These are phyloP conservation scores for Sphaerostilbella broomeana DNA, from an alignment of 2,329 filamentous ascomycete genomes.

Conservation along the genomic window DNA sequence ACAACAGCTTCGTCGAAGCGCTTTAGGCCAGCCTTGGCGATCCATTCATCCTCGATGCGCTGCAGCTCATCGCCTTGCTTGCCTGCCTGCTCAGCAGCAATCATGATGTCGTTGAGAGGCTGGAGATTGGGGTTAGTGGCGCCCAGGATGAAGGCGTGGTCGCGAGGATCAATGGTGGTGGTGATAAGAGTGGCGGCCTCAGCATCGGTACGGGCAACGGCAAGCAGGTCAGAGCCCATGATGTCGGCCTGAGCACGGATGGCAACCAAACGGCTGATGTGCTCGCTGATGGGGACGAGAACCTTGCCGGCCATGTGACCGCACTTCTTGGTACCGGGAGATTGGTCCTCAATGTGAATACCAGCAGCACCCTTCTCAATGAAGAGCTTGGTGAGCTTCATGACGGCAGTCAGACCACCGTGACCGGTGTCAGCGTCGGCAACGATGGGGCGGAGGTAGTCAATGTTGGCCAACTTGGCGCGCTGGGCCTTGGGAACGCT, in stretches of 20 bases:
- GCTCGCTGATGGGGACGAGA: slow-evolving; percentile 90
- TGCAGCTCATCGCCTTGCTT: slow-evolving; percentile 78
- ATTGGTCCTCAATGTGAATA: slow-evolving; percentile 98
- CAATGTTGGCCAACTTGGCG: slow-evolving; percentile 66
- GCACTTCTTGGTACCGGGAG: slow-evolving; percentile 98
- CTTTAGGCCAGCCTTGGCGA: slow-evolving; percentile 68
- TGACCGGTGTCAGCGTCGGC: slow-evolving; percentile 97
- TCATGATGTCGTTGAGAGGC: slow-evolving; percentile 86
- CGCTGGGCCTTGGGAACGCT: slow-evolving; percentile 68
- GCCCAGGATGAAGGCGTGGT: slow-evolving; percentile 90
- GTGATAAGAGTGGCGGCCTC: slow-evolving; percentile 97
- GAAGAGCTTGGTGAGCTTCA: slow-evolving; percentile 99
- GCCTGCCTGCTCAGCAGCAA: slow-evolving; percentile 72
- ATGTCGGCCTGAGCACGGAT: slow-evolving; percentile 98
- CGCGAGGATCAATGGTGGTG: slow-evolving; percentile 89
- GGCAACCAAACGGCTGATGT: slow-evolving; percentile 94
- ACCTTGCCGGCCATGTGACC: slow-evolving; percentile 99
- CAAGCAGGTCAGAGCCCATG: slow-evolving; percentile 88
- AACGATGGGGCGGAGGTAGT: slow-evolving; percentile 93
- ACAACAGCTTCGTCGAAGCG: slow-evolving; percentile 87
- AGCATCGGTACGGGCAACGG: slow-evolving; percentile 90
- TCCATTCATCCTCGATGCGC: slow-evolving; percentile 88
- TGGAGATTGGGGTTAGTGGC: slow-evolving; percentile 77
- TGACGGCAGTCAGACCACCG: slow-evolving; percentile 93
- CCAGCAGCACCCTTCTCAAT: slow-evolving; percentile 93